Base-by-base conservation (phyloP, 2,329 filamentous ascomycete species). In the Leptodontidium sp. region DNA sequence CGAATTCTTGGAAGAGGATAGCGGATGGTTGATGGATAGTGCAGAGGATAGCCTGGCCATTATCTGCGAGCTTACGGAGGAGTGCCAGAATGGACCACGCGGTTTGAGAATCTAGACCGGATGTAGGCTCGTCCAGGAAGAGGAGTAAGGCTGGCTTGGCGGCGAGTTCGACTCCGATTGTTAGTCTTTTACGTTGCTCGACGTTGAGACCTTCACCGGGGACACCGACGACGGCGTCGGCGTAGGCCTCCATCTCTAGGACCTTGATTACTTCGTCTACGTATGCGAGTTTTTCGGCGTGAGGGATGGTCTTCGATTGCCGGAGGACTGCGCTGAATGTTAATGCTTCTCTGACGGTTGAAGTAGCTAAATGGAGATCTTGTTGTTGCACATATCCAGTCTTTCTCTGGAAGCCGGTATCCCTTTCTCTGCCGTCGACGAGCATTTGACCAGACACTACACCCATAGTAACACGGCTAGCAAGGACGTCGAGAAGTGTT, bases 1-100 rank as follows among this genome's bases (percentile, higher is more conserved):
- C 93, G 78, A 96, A 98, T 68, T 93, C 91, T 79, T 97, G 93
- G 84, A 98, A 97, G 64, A 98, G 86, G 86, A 97, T 94, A 43
- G 94, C 94, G 15, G 93, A 97, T n/a, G 95, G 95, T 80, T 98
- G 95, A 79, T 98, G 95, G 70, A 98, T 98, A 0, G 95, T 98
- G 82, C 94, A 97, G n/a, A 98, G 89, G 80, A 98, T 93, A 63
- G 95, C 94, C 79, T 97, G 93, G 17, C 95, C 94, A 71, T 90
- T 91, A 79, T 95, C 92, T 75, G 93, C 93, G 43, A 98, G 85
- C 81, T 97, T 97, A 80, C 97, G 91, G 50, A 98, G 87, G 12
- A 98, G 87, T 79, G 93, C 91, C 57, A 94, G 86, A 78, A 98
- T 97, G 72, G 93, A 92, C 93, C 93, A 98, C 0, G 94, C 95